Evolutionary conservation across 176 grass and related monocot species (phyloP).

Genomic region (Carex parvula): DNA sequence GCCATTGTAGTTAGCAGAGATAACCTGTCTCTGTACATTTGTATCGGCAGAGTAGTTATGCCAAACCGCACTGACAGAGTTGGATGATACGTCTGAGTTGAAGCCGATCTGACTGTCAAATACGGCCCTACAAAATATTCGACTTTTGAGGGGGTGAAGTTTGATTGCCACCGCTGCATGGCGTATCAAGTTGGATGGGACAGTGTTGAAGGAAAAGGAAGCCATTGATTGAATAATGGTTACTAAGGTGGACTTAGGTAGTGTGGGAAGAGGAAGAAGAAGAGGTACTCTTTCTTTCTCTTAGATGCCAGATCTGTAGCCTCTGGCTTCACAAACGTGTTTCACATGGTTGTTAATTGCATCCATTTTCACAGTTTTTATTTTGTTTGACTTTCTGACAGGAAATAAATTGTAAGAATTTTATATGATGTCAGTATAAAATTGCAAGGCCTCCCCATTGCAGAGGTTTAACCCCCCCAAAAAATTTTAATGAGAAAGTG

Average conservation of each 20-base stretch:
- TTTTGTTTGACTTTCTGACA: too few relatives aligned
- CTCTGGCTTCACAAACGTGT: background rate
- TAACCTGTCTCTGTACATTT: background rate
- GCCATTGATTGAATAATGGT: background rate
- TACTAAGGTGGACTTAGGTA: background rate
- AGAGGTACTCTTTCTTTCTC: too few relatives aligned
- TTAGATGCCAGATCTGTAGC: background rate
- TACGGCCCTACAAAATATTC: background rate
- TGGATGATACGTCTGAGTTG: background rate
- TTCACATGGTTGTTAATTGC: constrained; percentile 3
- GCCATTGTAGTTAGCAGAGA: background rate
- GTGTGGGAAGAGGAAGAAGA: background rate
- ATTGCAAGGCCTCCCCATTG: too few relatives aligned
- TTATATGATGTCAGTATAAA: too few relatives aligned
- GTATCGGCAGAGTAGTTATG: background rate
- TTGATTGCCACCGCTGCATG: background rate
- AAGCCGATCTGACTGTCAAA: background rate
- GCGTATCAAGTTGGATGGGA: background rate
- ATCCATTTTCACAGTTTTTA: too few relatives aligned
- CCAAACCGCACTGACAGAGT: background rate
- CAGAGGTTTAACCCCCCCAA: too few relatives aligned
- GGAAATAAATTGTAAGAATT: too few relatives aligned
- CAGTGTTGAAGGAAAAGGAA: background rate
- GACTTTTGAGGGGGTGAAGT: background rate
- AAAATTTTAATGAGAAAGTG: too few relatives aligned